Percentiles rank a stretch among this genome's conserved stretches.
phyloP scores from a whole-genome alignment of 345 rosid species.

The Gynandropsis gynandra region DNA sequence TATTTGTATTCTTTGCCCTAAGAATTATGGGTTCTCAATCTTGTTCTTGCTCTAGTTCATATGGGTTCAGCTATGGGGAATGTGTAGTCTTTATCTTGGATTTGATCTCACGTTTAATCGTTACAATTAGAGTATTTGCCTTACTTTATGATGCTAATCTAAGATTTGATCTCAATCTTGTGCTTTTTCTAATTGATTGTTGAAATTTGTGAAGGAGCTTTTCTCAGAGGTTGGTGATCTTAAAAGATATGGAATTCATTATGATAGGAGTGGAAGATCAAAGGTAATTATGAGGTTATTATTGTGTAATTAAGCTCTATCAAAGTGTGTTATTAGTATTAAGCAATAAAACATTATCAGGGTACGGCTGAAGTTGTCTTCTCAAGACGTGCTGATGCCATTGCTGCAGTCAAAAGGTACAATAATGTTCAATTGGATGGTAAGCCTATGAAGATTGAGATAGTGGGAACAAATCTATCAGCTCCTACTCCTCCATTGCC shows the following conservation, averaged over 20 bases:
- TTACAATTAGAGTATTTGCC: too few relatives aligned
- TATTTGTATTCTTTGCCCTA: too few relatives aligned
- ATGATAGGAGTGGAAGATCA: constrained; percentile 70
- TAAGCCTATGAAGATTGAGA: constrained; percentile 62
- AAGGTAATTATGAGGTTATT: constrained; percentile 41
- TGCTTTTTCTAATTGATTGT: not conserved
- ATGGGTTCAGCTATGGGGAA: too few relatives aligned
- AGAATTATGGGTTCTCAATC: too few relatives aligned
- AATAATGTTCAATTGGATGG: constrained; percentile 69
- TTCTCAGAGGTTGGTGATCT: constrained; percentile 68
- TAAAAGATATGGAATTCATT: constrained; percentile 52
- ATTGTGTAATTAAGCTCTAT: not conserved
- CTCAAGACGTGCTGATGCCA: constrained; percentile 41
- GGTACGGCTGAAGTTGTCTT: constrained; percentile 70
- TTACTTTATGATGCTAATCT: too few relatives aligned
- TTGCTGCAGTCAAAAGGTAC: constrained; percentile 62
- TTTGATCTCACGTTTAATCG: too few relatives aligned
- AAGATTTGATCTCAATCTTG: too few relatives aligned
- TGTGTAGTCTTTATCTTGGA: too few relatives aligned
- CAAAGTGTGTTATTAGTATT: constrained; percentile 12
- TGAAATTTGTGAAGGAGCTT: constrained; percentile 42
- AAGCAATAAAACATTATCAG: constrained; percentile 19
- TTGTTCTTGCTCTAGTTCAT: too few relatives aligned
- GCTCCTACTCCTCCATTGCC: constrained; percentile 26
- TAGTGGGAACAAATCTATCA: constrained; percentile 42